Conservation (phyloP, 768 basidiomycete genomes). For the Filobasidium wieringae region DNA sequence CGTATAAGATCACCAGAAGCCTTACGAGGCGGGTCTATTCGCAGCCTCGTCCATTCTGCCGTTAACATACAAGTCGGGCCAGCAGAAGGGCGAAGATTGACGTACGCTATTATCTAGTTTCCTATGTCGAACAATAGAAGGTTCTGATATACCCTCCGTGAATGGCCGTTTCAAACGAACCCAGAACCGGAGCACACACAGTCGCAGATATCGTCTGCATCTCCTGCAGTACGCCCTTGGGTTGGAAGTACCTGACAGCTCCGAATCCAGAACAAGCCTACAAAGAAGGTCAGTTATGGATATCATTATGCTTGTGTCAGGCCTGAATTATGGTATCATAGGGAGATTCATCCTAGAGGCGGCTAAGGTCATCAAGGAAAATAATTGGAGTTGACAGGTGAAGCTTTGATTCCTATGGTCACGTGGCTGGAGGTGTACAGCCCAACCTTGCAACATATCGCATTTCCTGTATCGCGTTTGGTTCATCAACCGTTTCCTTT, state of each 20-base stretch:
- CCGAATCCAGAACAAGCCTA: conserved; percentile 35
- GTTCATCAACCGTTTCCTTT: no score
- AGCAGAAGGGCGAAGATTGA: conserved; percentile 28
- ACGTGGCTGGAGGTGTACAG: no score
- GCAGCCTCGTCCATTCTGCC: conserved; percentile 36
- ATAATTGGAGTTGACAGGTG: conserved; percentile 32
- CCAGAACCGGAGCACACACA: conserved; percentile 35
- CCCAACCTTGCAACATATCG: no score
- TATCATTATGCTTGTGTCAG: not conserved
- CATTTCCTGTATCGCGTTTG: no score
- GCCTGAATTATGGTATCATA: not conserved
- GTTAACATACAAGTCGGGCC: conserved; percentile 36
- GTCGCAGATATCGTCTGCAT: conserved; percentile 32
- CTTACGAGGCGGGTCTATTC: not conserved
- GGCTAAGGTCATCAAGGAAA: conserved; percentile 37
- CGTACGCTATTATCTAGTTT: conserved; percentile 18
- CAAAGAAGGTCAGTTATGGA: conserved; percentile 31
- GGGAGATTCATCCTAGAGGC: conserved; percentile 36
- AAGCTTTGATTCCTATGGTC: no score
- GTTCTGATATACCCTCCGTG: no score
- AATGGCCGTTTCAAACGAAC: not conserved
- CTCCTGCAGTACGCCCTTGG: conserved; percentile 25
- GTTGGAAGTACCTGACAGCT: conserved; percentile 38
- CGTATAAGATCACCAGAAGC: not conserved
- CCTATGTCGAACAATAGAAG: not conserved